Evolutionary conservation across 2,329 filamentous ascomycete genomes (phyloP).

Genomic region (Microsporum audouinii): DNA sequence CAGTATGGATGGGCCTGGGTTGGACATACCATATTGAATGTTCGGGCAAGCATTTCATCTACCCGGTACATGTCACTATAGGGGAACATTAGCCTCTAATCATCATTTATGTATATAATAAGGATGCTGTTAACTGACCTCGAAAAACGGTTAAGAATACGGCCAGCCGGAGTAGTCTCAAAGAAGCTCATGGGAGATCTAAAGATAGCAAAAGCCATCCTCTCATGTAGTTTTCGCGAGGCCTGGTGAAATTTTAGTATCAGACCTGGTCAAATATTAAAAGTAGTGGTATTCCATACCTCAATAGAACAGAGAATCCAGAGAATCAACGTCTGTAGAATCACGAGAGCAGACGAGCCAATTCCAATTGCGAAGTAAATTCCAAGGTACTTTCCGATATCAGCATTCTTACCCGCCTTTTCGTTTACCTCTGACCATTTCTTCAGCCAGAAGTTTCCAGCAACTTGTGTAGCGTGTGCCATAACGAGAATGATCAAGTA

Average conservation of each 20-base stretch:
- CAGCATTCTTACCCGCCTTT: slow-evolving; percentile 52
- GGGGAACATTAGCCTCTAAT: slow-evolving; percentile 3
- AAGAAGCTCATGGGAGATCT: slow-evolving; percentile 98
- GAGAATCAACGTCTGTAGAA: slow-evolving; percentile 82
- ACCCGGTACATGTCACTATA: slow-evolving; percentile 50
- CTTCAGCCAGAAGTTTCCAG: slow-evolving; percentile 85
- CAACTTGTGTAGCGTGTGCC: slow-evolving; percentile 72
- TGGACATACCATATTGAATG: slow-evolving; percentile 76
- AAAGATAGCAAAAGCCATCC: slow-evolving; percentile 96
- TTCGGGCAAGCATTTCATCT: slow-evolving; percentile 86
- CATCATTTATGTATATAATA: neutral
- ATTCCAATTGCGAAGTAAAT: slow-evolving; percentile 94
- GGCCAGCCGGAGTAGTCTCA: slow-evolving; percentile 90
- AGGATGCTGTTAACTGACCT: slow-evolving; percentile 44
- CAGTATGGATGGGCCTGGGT: slow-evolving; percentile 13
- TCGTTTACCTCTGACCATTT: slow-evolving; percentile 77
- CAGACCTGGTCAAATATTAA: neutral
- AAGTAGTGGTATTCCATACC: slow-evolving; percentile 36
- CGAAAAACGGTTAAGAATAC: slow-evolving; percentile 93
- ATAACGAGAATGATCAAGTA: slow-evolving; percentile 68
- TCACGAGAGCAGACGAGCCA: slow-evolving; percentile 71
- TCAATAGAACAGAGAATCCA: slow-evolving; percentile 99
- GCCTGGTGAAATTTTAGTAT: slow-evolving; percentile 43
- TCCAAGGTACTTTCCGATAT: slow-evolving; percentile 82
- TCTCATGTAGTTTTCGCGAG: slow-evolving; percentile 88